Evolutionary conservation across 1,139 yeast genomes (phyloP), one percentile per base, ranked within the genome.

Genomic region (Hansenula lynferdii): DNA sequence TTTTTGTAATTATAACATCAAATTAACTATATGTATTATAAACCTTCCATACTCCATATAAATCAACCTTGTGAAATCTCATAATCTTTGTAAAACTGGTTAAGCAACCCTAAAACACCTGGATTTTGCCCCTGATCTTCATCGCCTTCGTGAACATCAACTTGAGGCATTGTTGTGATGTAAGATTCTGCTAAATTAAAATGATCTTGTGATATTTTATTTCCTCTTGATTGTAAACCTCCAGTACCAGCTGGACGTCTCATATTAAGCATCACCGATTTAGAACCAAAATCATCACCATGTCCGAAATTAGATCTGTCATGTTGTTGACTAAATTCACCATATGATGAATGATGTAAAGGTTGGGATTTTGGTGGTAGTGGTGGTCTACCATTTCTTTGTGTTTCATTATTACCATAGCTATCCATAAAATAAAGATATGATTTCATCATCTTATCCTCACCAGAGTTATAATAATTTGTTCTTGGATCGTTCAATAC

Each of bases 361-460:
- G 45, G 37, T n/a, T 38, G 42, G 15, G 42, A 33, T 35, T 40
- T 47, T 4, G 31, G 29, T 3, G 17, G 2, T 34, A 44, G 45
- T 34, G 48, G 47, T 28, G 59, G 57, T 12, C 54, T 37, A 30
- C 58, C 64, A 35, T 60, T 55, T 37, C 63, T 59, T 7, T 64
- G 64, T 1, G 60, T 56, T 14, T 58, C 58, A 34, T 60, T 60
- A 42, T 69, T 68, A 20, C 82, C 89, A 58, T 89, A 89, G 48
- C 86, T 85, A 53, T 89, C 96, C 50, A 89, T 65, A 57, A 90
- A 90, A 58, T 87, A 80, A 65, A 87, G 69, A 57, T 87, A 90
- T 2, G 96, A 85, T 54, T 87, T 87, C 57, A 86, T 77, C 97
- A 90, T 90, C 58, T 90, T 90, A 44, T 87, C 95, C 50, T 86